A percentile compares a stretch with the other conserved stretches of the same genome.
phyloP scores from a whole-genome alignment of 2,329 filamentous ascomycete genomes.

The Botrytis fabae region DNA sequence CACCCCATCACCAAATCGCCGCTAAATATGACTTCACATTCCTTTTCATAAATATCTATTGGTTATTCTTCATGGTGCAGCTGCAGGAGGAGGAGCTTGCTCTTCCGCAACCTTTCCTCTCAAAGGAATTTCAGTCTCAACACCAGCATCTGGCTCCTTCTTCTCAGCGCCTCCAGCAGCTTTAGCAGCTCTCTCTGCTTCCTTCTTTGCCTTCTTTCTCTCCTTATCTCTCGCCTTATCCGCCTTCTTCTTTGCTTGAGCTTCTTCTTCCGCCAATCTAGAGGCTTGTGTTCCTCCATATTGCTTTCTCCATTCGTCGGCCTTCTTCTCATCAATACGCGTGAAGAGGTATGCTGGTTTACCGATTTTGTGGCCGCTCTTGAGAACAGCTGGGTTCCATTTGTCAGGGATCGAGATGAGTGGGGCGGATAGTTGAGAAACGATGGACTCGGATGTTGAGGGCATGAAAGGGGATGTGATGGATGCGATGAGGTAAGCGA shows the following conservation, averaged over 20 bases:
- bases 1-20: conserved; percentile 19
- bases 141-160: conserved; percentile 32
- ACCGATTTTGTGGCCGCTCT: conserved; percentile 77
- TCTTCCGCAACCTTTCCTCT: conserved; percentile 39
- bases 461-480: conserved; percentile 85
- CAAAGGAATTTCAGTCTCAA: conserved; percentile 33
- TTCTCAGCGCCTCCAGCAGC: conserved; percentile 36
- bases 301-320: conserved; percentile 76
- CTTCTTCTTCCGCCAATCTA: conserved; percentile 70
- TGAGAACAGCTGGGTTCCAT: conserved; percentile 63
- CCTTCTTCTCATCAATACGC: conserved; percentile 79
- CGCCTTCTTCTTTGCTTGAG: conserved; percentile 42
- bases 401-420: conserved; percentile 63
- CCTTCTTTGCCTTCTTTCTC: conserved; percentile 48
- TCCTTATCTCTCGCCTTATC: conserved; percentile 47
- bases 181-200: conserved; percentile 41
- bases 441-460: conserved; percentile 71
- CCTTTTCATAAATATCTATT: conserved; percentile 1
- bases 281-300: conserved; percentile 68
- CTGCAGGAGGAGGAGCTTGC: conserved; percentile 40
- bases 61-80: conserved; percentile 32
- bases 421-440: conserved; percentile 67
- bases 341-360: conserved; percentile 77
- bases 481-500: conserved; percentile 77
- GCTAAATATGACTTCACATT: conserved; percentile 28